Evolutionary conservation across 192 early-diverging fungal genomes (phyloP), one percentile per base, ranked within the genome.

Genomic region (Gigaspora rosea): DNA sequence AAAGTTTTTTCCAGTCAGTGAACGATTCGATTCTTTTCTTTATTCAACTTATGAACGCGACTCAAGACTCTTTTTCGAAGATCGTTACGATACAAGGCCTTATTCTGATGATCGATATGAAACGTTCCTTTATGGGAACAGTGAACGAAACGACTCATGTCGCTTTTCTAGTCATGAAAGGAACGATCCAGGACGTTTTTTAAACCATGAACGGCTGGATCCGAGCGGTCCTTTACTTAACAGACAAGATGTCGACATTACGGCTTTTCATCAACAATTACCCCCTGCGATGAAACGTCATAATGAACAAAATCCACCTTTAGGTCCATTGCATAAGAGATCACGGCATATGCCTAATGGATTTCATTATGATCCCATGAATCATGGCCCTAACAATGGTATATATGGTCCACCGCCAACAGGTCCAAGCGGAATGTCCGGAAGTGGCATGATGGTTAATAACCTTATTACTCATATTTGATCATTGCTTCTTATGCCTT

Each of bases 241-340:
- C 52, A 54, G 52, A 54, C 63, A 41, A 41, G 63, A 65, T 16
- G 36, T 8, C 16, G 63, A 65, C 18, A 8, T 65, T 65, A 65
- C 63, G 4, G 63, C 63, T 6, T 65, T 65, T 65, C 63, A 65
- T 65, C 63, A 65, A 36, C 63, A 65, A 65, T 41, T 65, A 41
- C 63, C 63, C 1, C 18, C 36, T 18, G 3, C 33, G 2, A 41
- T 65, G 18, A 65, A 65, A 65, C 63, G 63, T 46, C 18, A 18
- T 15, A 65, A 65, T 18, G 63, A 65, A 65, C 33, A 27, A 10
- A 18, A 27, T 16, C 63, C 63, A 1, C 12, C 63, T 8, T 18
- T 65, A 41, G 63, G 63, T 8, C 63, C 22, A 65, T 16, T 65
- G 35, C 18, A 65, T 46, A 65, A 65, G 41, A 65, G 63, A 27